Conservation (phyloP, 2,329 filamentous ascomycete species). For the Fusarium mangiferae region DNA sequence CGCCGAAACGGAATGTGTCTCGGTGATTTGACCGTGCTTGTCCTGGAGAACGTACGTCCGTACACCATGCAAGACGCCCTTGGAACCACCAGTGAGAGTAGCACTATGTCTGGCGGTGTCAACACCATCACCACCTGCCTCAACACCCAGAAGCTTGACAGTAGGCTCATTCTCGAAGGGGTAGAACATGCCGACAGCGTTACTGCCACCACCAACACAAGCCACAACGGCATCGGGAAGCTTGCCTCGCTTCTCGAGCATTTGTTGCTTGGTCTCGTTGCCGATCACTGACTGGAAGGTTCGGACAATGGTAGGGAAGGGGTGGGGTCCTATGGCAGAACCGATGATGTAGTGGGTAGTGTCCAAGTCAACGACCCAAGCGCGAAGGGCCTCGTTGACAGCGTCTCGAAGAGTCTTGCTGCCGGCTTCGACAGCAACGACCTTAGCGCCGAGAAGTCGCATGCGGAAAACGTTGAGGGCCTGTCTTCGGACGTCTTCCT, state of each 20-base stretch:
- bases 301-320: slow-evolving; percentile 96
- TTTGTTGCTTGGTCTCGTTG: slow-evolving; percentile 91
- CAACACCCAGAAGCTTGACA: slow-evolving; percentile 91
- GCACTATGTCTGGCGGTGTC: slow-evolving; percentile 88
- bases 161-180: slow-evolving; percentile 87
- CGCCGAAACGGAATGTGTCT: slow-evolving; percentile 96
- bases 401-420: slow-evolving; percentile 85
- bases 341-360: slow-evolving; percentile 99
- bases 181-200: slow-evolving; percentile 98
- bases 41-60: slow-evolving; percentile 96
- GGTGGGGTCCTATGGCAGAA: slow-evolving; percentile 95
- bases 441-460: slow-evolving; percentile 91
- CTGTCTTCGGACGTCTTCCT: slow-evolving; percentile 93
- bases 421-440: slow-evolving; percentile 92
- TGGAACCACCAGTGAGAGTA: slow-evolving; percentile 84
- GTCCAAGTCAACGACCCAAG: slow-evolving; percentile 92
- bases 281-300: slow-evolving; percentile 99
- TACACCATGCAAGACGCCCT: slow-evolving; percentile 95
- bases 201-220: slow-evolving; percentile 94
- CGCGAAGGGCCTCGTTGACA: slow-evolving; percentile 93
- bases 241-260: slow-evolving; percentile 84
- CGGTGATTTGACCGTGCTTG: slow-evolving; percentile 88
- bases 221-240: slow-evolving; percentile 96
- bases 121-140: slow-evolving; percentile 92
- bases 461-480: slow-evolving; percentile 99